Evolutionary conservation across 2,329 filamentous ascomycete genomes (phyloP).

Genomic region (Lizonia empirigonia): DNA sequence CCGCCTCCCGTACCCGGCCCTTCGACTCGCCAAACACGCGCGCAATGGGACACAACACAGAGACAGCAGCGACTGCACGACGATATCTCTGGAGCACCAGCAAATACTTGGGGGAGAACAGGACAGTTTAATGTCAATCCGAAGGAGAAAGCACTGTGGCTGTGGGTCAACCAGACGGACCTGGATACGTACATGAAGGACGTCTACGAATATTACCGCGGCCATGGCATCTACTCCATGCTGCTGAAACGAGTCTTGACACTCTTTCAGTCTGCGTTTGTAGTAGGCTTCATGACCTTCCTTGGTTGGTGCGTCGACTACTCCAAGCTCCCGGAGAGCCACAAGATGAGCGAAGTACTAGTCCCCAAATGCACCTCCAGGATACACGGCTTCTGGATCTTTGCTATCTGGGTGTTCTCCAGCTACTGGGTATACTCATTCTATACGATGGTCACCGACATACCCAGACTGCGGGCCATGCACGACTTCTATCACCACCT

Average conservation of each 20-base stretch:
- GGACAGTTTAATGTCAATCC: constrained; percentile 55
- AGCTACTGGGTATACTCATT: constrained; percentile 85
- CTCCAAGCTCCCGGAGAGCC: constrained; percentile 69
- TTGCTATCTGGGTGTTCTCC: constrained; percentile 81
- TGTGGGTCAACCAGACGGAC: constrained; percentile 90
- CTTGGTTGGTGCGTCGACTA: constrained; percentile 88
- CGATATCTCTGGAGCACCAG: constrained; percentile 22
- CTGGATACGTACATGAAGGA: constrained; percentile 84
- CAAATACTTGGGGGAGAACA: constrained; percentile 30
- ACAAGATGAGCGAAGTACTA: constrained; percentile 64
- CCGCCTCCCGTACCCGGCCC: constrained; percentile 52
- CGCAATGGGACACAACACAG: constrained; percentile 58
- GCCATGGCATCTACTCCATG: constrained; percentile 85
- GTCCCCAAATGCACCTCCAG: constrained; percentile 74
- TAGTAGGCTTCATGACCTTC: constrained; percentile 81
- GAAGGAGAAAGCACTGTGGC: constrained; percentile 83
- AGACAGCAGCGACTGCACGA: constrained; percentile 54
- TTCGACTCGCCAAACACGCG: constrained; percentile 50
- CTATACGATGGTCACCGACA: constrained; percentile 74
- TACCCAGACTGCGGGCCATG: constrained; percentile 74
- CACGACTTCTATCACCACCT: constrained; percentile 86
- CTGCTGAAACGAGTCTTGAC: constrained; percentile 73
- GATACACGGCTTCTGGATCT: constrained; percentile 77
- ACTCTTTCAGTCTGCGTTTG: constrained; percentile 80
- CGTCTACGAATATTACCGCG: constrained; percentile 85